Base-by-base conservation (phyloP, 208 protist genomes). In the Endotrypanum monterogeii region DNA sequence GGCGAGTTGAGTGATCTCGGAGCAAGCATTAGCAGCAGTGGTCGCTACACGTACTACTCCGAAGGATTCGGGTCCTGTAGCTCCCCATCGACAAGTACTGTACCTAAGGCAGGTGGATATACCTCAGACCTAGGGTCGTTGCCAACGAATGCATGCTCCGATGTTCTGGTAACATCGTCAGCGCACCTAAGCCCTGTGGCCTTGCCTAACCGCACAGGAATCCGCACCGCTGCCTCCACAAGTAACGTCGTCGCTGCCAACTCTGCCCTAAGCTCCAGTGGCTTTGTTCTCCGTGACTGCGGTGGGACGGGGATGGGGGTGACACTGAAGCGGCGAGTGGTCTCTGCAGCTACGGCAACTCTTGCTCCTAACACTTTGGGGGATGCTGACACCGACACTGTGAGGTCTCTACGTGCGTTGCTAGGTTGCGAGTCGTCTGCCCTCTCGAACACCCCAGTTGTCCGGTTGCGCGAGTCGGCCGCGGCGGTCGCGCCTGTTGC, bases 41-140 rank as follows among this genome's bases (percentile, higher is more conserved):
- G 25, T n/a, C 28, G 54, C 41, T 67, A 74, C 70, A 71, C 48
- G n/a, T 62, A 67, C 30, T 69, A 74, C 61, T 74, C 67, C 18
- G 50, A 37, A 7, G 62, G 62, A 54, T 74, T 52, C 39, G 61
- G 48, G 5, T 70, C 62, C 41, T 74, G 67, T 20, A 20, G 37
- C 61, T 5, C 46, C 41, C 16, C 41, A 16, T 1, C 44, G 41
- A 30, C n/a, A 12, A 32, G 14, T 25, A 23, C 44, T 28, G 62
- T 28, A 23, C 25, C 44, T 25, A 39, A 37, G 62, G n/a, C 39
- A 68, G 11, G 41, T 14, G 32, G n/a, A 37, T 20, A 23, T 44
- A 37, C 28, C 44, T 48, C 62, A 68, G 62, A n/a, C 28, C 25
- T 52, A 25, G 12, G 11, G n/a, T 68, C 62, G 9, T 68, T 25